Conservation (phyloP, 192 early-diverging fungal genomes). For the Coemansia sp. region DNA sequence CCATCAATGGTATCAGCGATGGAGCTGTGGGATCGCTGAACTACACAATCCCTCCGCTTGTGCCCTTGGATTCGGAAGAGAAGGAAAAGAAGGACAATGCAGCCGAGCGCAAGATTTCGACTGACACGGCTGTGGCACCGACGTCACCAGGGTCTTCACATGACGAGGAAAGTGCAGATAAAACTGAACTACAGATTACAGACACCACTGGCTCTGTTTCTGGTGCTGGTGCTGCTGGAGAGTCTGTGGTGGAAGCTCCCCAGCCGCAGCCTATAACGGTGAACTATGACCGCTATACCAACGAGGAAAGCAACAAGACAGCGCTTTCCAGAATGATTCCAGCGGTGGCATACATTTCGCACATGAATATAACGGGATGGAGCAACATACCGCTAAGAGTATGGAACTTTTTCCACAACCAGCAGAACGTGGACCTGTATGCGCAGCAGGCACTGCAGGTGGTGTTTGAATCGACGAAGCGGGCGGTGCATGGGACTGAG, state of each 20-base stretch:
- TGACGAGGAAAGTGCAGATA: conserved; percentile 4
- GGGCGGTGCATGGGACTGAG: conserved; percentile 17
- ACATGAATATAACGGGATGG: conserved; percentile 45
- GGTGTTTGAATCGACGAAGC: conserved; percentile 42
- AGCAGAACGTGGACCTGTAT: conserved; percentile 52
- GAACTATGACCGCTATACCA: conserved; percentile 44
- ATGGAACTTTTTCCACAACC: conserved; percentile 55
- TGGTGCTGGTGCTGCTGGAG: neutral
- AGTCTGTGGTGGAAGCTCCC: neutral
- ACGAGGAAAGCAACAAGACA: neutral
- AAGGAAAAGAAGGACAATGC: conserved; percentile 10
- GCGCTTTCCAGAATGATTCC: conserved; percentile 26
- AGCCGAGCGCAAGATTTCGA: conserved; percentile 19
- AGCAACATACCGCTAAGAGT: conserved; percentile 40
- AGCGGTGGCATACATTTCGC: conserved; percentile 44
- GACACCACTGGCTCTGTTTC: conserved; percentile 22
- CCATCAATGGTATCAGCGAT: conserved; percentile 49
- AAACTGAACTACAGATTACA: conserved; percentile 11
- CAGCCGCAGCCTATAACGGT: conserved; percentile 7
- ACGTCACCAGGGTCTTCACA: neutral
- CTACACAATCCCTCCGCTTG: conserved; percentile 28
- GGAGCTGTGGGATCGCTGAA: conserved; percentile 46
- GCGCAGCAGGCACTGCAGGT: conserved; percentile 52
- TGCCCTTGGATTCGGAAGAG: conserved; percentile 30
- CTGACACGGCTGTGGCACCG: conserved; percentile 6